These are phyloP conservation scores for Silene conica DNA, from an alignment of 148 eudicot genomes.

Conservation along the genomic window DNA sequence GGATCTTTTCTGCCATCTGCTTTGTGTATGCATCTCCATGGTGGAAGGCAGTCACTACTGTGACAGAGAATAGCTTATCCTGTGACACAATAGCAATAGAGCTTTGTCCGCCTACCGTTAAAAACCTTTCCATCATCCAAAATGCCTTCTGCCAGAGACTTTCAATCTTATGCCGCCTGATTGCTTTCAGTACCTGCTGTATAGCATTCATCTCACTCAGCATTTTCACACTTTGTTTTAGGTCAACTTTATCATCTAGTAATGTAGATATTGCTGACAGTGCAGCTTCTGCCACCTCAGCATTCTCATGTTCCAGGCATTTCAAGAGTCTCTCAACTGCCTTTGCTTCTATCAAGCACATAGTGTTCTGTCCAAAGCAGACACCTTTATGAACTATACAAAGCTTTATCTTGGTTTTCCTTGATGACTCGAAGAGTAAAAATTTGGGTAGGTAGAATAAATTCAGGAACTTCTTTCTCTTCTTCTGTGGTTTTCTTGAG, in stretches of 20 bases:
- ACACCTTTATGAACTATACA: slow-evolving; percentile 71
- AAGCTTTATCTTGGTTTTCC: slow-evolving; percentile 23
- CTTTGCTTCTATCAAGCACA: slow-evolving; percentile 73
- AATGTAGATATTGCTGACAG: slow-evolving; percentile 77
- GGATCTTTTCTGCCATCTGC: slow-evolving; percentile 73
- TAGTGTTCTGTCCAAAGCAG: slow-evolving; percentile 59
- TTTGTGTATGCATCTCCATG: slow-evolving; percentile 67
- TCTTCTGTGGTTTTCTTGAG: slow-evolving; percentile 28
- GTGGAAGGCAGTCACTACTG: slow-evolving; percentile 62
- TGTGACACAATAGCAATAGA: slow-evolving; percentile 45
- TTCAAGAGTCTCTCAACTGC: slow-evolving; percentile 70
- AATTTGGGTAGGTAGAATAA: slow-evolving; percentile 26
- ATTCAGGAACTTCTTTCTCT: slow-evolving; percentile 34
- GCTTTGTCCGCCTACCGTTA: slow-evolving; percentile 47
- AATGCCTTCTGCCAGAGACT: slow-evolving; percentile 57
- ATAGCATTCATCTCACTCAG: slow-evolving; percentile 44
- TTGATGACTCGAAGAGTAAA: slow-evolving; percentile 31
- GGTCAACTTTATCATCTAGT: slow-evolving; percentile 69
- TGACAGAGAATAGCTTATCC: slow-evolving; percentile 45
- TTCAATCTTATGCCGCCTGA: slow-evolving; percentile 59
- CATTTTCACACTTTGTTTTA: slow-evolving; percentile 47
- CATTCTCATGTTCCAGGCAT: slow-evolving; percentile 72
- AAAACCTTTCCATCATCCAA: slow-evolving; percentile 70
- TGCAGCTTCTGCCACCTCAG: slow-evolving; percentile 76
- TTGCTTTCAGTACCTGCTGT: slow-evolving; percentile 48